Evolutionary conservation across 1,139 yeast genomes (phyloP), one percentile per base, ranked within the genome.

Genomic region (Suzukiozyma palmioleophila): DNA sequence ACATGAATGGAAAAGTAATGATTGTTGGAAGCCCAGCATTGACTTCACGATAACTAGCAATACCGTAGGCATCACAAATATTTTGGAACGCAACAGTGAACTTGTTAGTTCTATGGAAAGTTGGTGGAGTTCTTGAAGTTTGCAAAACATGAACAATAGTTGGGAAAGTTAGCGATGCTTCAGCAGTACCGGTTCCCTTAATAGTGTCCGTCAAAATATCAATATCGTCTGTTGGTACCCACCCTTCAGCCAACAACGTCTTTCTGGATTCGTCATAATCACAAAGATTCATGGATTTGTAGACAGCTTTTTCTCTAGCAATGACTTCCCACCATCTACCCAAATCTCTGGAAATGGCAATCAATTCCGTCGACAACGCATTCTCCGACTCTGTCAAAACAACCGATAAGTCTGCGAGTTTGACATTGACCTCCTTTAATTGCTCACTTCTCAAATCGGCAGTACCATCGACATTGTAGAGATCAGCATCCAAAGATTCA

Each of bases 1-100:
- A 84, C 88, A 84, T 81, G 55, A 84, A 84, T 29, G 94, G 94
- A 68, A 84, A 84, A 2, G 94, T 84, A 21, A 84, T 79, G 40
- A 82, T 73, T 2, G 94, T 84, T 24, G 94, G 84, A 47, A 84
- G 69, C 45, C 90, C 94, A 2, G 94, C 87, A 56, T 84, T 84
- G 22, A 84, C 84, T 60, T 84, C 94, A 47, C 84, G 75, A 56
- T 84, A 84, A 13, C 83, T 72, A 5, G 92, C 87, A 45, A 81
- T 71, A 55, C 92, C 94, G 58, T 84, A 84, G 7, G 92, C 86
- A 59, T 84, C 92, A 60, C 84, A 81, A 60, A 84, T 84, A 35
- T 75, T 66, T 62, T 84, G 94, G 66, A 81, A 84, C 1, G 89
- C 90, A 26, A 67, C 75, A 1, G 92, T 84, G 56, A 84, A 83